Base-by-base conservation (phyloP, 768 basidiomycete genomes). In the Plicaturopsis crispa region DNA sequence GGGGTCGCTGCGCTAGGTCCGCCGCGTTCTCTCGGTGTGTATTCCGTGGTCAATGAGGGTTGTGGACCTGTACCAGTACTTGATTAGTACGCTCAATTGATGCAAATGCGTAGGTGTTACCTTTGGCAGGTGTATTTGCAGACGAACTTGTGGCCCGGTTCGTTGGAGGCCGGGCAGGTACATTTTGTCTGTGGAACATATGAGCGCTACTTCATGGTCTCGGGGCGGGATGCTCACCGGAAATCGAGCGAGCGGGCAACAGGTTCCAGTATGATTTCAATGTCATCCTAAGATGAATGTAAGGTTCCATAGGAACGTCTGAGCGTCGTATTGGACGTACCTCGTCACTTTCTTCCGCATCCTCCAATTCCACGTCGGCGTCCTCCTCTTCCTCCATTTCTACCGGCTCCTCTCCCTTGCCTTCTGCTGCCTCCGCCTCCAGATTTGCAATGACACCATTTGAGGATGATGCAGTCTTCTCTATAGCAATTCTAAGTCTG, bases 181-280 rank as follows among this genome's bases (percentile, higher is more conserved):
- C 47, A 35, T 54, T 56, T 47, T 67, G 65, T 40, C 69, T 38
- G n/a, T 19, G 18, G n/a, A 21, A 14, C 13, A 31, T 24, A 21
- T 35, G 13, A 31, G 38, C 26, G 28, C 38, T 46, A 11, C 10
- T 17, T 5, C n/a, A 17, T 40, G 2, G 33, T 24, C 8, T 37
- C 39, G 32, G 41, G 43, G 21, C 18, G 28, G 26, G 4, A 43
- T 39, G 43, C 64, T 38, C 54, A 82, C 82, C 86, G 72, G 51
- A 89, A 76, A 62, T 90, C 86, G 14, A 85, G 61, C 4, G 80
- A 83, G 39, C 78, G 80, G 13, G 76, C 59, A 6, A 78, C 66
- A 2, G 78, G 78, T 50, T 94, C 88, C 77, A 89, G 82, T 39
- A 94, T 90, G 48, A 94, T 85, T 65, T 94, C 91, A 45, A 94